Evolutionary conservation across 2,329 filamentous ascomycete species (phyloP), one percentile per base, ranked within the genome.

Genomic region (Amesomyces nigricolor): DNA sequence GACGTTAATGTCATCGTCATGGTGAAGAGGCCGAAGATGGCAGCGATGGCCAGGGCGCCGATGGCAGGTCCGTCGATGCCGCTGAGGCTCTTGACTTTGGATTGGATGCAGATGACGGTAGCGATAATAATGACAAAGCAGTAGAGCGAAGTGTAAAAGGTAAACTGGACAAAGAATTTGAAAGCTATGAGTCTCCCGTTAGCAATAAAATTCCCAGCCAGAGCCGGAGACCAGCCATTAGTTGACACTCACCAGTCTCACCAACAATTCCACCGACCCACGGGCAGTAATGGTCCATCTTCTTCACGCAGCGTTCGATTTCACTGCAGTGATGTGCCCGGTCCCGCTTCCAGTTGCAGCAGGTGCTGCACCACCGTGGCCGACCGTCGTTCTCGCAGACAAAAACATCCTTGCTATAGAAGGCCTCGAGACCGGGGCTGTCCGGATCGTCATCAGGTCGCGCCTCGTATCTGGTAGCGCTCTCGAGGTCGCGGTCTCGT

Each of bases 201-300:
- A 56, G 59, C 9, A 11, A 2, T 17, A 30, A 5, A 30, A 9
- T 26, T 48, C n/a, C 4, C 17, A n/a, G 19, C 16, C 8, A 5
- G 30, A n/a, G 19, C 30, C 43, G 19, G 61, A 47, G 58, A 14
- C n/a, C 9, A 5, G 11, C 8, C 8, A 8, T 55, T 11, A 7
- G 32, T 11, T 9, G 2, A 8, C 11, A 70, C 80, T 68, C 65
- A 83, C 80, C 83, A 1, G 83, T 91, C 68, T 96, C 91, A 0
- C 85, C 87, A 9, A 99, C 85, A 61, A 96, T 88, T 19, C 92
- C 94, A 4, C 92, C 92, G n/a, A 95, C 91, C 88, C 87, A 97
- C 0, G 92, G 94, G 66, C 94, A 99, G 65, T 91, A 94, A 67
- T 97, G 92, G 61, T 97, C 92, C 87, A 96, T 94, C 65, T 94